Evolutionary conservation across 129 eudicot genomes (phyloP).

Genomic region (sunflower (Helianthus annuus)): DNA sequence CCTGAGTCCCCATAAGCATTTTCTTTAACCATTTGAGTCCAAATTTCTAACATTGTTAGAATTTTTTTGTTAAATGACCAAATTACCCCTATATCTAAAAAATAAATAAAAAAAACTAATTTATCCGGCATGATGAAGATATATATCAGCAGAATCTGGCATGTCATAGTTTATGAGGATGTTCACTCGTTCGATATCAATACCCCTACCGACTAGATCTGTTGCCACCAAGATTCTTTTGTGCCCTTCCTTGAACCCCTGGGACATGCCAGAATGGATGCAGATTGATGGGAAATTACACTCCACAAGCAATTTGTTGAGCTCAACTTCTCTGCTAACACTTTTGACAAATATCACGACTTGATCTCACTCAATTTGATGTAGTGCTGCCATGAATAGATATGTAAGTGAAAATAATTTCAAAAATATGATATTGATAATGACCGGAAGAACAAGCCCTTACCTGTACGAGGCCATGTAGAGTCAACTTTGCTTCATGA

Average conservation of each 20-base stretch:
- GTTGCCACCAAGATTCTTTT: slow-evolving; percentile 94
- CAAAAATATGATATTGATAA: background rate
- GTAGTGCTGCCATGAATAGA: slow-evolving; percentile 71
- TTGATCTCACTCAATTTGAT: slow-evolving; percentile 92
- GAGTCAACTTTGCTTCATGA: slow-evolving; percentile 92
- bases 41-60: too few relatives aligned
- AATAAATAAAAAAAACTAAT: too few relatives aligned
- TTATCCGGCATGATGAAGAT: slow-evolving; percentile 57
- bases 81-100: too few relatives aligned
- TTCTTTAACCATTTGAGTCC: too few relatives aligned
- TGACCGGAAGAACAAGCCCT: background rate
- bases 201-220: slow-evolving; percentile 95
- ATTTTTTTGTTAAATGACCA: too few relatives aligned
- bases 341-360: slow-evolving; percentile 98
- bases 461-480: slow-evolving; percentile 98
- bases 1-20: too few relatives aligned
- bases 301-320: too few relatives aligned
- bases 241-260: slow-evolving; percentile 95
- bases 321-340: too few relatives aligned
- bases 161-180: slow-evolving; percentile 92
- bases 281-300: too few relatives aligned
- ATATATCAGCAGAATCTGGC: slow-evolving; percentile 98
- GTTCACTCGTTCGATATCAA: slow-evolving; percentile 94
- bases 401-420: background rate
- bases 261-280: too few relatives aligned